Percentiles rank a stretch among this genome's conserved stretches.
These are phyloP conservation scores for Phytophthora pini DNA, from an alignment of 352 stramenopile genomes.

Conservation along the genomic window DNA sequence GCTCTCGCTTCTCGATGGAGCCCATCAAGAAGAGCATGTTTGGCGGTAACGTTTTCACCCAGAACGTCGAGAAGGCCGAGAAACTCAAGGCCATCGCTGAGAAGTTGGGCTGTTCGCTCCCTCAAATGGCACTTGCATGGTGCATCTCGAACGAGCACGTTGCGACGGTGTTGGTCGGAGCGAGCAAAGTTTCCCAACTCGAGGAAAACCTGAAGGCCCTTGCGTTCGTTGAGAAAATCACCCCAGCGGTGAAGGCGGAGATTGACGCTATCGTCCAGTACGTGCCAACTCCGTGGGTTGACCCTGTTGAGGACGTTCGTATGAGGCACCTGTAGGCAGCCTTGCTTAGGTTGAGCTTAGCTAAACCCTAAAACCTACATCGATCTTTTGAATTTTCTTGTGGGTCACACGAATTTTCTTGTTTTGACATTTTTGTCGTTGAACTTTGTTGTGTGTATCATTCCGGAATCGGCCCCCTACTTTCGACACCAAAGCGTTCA, in stretches of 20 bases:
- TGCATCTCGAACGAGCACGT: not conserved
- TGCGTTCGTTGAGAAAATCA: not conserved
- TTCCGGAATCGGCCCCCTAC: not conserved
- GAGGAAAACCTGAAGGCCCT: not conserved
- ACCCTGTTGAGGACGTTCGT: not conserved
- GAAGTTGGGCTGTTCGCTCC: slow-evolving; percentile 1
- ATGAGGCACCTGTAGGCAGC: not conserved
- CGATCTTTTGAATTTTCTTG: too few species aligned
- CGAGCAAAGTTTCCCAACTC: not conserved
- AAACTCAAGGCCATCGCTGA: slow-evolving; percentile 14
- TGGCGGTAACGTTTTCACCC: not conserved
- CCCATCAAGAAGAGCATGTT: slow-evolving; percentile 8
- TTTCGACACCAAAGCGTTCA: not conserved
- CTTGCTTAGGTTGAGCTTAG: not conserved
- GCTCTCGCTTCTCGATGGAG: slow-evolving; percentile 28
- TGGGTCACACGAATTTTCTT: too few species aligned
- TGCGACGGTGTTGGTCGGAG: not conserved
- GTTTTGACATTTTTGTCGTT: not conserved
- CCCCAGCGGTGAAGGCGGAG: not conserved
- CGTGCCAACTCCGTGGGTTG: not conserved
- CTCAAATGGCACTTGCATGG: not conserved
- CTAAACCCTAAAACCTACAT: not conserved
- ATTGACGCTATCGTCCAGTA: not conserved
- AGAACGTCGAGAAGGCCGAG: slow-evolving; percentile 11
- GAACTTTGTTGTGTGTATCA: not conserved